Evolutionary conservation across 1,284 basidiomycete species (phyloP).

Genomic region (Pterula multifida): DNA sequence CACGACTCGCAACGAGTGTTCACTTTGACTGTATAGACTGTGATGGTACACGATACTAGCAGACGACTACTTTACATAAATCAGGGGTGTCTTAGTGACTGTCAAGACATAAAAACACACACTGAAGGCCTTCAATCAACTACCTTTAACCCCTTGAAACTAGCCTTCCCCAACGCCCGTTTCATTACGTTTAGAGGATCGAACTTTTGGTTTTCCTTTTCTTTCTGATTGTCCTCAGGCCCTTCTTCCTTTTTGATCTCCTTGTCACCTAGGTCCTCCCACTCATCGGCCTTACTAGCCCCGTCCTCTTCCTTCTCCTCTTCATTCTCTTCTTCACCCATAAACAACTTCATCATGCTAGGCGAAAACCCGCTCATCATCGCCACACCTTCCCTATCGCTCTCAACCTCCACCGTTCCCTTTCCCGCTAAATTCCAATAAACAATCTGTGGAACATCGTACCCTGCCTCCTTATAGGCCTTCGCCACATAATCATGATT

Average conservation of each 20-base stretch:
- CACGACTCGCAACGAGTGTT: too few species aligned
- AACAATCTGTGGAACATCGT: conserved; percentile 56
- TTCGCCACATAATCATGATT: conserved; percentile 43
- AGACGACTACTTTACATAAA: too few species aligned
- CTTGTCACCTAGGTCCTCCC: conserved; percentile 20
- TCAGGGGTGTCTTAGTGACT: too few species aligned
- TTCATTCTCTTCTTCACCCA: conserved; percentile 34
- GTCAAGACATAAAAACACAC: too few species aligned
- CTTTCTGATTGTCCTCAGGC: conserved; percentile 6
- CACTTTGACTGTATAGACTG: too few species aligned
- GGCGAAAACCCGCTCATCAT: conserved; percentile 59
- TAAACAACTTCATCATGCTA: conserved; percentile 59
- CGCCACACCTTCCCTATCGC: conserved; percentile 44
- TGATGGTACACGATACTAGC: too few species aligned
- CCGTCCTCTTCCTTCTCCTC: conserved; percentile 20
- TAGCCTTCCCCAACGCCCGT: conserved; percentile 35
- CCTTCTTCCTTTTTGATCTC: conserved; percentile 11
- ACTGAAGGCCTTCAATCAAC: conserved; percentile 23
- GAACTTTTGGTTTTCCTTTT: conserved; percentile 22
- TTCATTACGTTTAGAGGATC: conserved; percentile 41
- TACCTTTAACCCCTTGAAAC: conserved; percentile 38
- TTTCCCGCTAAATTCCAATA: conserved; percentile 38
- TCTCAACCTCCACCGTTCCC: conserved; percentile 33
- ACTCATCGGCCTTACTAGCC: conserved; percentile 18
- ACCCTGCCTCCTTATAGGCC: conserved; percentile 45